Percentiles rank a stretch among this genome's conserved stretches.
phyloP scores from a whole-genome alignment of 768 basidiomycete genomes.

The Tricholoma terreum region DNA sequence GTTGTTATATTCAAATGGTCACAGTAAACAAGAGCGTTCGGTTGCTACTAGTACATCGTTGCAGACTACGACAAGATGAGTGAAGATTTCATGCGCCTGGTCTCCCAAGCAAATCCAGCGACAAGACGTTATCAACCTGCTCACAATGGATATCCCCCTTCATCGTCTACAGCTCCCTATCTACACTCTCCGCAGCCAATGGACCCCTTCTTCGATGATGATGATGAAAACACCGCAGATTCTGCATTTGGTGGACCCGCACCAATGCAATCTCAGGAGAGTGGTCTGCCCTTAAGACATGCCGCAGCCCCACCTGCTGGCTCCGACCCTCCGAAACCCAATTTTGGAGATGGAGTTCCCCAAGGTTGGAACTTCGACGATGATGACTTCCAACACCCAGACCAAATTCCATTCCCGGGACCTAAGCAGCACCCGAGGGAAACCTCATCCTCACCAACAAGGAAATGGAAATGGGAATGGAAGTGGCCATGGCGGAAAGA shows the following conservation, averaged over 20 bases:
- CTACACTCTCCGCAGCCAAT: constrained; percentile 50
- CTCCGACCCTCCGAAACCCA: constrained; percentile 45
- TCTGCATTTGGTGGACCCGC: constrained; percentile 57
- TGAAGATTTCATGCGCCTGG: constrained; percentile 73
- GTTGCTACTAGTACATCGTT: too few species aligned
- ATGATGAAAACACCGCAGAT: constrained; percentile 68
- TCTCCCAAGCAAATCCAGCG: constrained; percentile 70
- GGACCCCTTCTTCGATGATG: constrained; percentile 91
- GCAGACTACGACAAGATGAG: constrained; percentile 48
- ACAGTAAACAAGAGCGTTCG: neutral
- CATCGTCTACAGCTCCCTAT: constrained; percentile 38
- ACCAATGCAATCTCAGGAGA: constrained; percentile 52
- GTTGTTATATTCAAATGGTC: neutral
- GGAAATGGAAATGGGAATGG: constrained; percentile 46
- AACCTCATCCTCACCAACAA: constrained; percentile 37
- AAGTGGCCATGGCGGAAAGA: constrained; percentile 86
- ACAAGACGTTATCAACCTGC: constrained; percentile 49
- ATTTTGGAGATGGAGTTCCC: constrained; percentile 44
- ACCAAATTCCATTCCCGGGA: constrained; percentile 35
- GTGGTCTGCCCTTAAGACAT: constrained; percentile 55
- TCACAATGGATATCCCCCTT: constrained; percentile 59
- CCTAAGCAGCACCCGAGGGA: constrained; percentile 17
- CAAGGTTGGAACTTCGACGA: constrained; percentile 78
- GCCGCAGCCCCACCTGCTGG: constrained; percentile 64
- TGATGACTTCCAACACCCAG: constrained; percentile 46